phyloP scores from a whole-genome alignment of 768 basidiomycete genomes.

The Rubroboletus pulcherrimus region DNA sequence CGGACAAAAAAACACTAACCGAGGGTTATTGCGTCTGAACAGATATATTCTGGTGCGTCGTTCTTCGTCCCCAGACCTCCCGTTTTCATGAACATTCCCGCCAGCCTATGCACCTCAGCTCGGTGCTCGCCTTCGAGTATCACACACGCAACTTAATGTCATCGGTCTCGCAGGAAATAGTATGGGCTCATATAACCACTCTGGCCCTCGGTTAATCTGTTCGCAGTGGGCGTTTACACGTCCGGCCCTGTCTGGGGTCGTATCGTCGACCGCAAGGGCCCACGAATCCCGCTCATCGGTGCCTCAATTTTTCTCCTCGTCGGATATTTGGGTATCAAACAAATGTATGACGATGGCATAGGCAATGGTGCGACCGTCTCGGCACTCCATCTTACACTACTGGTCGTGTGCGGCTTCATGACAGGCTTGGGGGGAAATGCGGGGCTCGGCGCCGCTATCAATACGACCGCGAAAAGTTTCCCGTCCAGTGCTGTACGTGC shows the following conservation, averaged over 20 bases:
- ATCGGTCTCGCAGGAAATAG: conserved; percentile 78
- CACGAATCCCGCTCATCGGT: conserved; percentile 57
- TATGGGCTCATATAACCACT: conserved; percentile 32
- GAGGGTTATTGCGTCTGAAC: not conserved
- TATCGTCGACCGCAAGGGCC: conserved; percentile 71
- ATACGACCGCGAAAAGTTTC: conserved; percentile 81
- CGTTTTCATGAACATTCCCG: not conserved
- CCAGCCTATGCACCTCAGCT: conserved; percentile 86
- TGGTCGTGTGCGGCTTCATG: conserved; percentile 62
- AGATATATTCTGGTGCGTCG: conserved; percentile 31
- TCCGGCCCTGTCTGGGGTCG: conserved; percentile 78
- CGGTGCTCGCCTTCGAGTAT: conserved; percentile 66
- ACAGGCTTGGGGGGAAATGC: conserved; percentile 78
- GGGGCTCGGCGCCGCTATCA: conserved; percentile 67
- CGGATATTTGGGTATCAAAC: conserved; percentile 74
- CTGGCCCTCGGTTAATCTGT: not conserved
- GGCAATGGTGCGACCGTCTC: conserved; percentile 38
- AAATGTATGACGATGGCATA: conserved; percentile 58
- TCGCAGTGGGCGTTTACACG: conserved; percentile 68
- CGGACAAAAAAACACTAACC: not conserved
- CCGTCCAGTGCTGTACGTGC: conserved; percentile 60
- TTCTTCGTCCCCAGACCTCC: not conserved
- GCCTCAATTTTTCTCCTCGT: conserved; percentile 58
- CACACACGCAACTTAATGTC: conserved; percentile 79
- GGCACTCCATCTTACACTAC: conserved; percentile 40